Percentiles rank a stretch among this genome's conserved stretches.
Evolutionary conservation across 1,139 yeast species (phyloP).

Genomic region (Petasospora fabianii): DNA sequence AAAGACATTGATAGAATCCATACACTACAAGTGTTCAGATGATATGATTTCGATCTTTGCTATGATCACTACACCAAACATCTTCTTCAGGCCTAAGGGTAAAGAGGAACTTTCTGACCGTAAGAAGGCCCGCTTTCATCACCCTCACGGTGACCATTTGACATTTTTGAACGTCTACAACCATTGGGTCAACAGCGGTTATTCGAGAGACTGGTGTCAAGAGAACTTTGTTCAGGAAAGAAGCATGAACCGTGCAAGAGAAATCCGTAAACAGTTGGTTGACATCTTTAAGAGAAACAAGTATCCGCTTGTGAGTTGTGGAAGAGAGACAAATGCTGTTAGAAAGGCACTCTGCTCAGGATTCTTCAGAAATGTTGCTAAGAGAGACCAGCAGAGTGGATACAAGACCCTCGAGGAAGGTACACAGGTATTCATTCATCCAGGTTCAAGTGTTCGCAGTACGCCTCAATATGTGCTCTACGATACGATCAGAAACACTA

Average conservation of each 20-base stretch:
- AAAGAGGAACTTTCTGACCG: conserved; percentile 76
- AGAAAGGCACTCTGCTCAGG: conserved; percentile 81
- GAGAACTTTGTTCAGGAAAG: conserved; percentile 81
- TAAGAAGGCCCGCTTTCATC: conserved; percentile 69
- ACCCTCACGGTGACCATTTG: conserved; percentile 81
- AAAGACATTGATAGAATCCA: conserved; percentile 72
- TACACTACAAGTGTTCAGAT: conserved; percentile 71
- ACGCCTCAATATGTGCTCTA: conserved; percentile 78
- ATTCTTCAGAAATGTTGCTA: conserved; percentile 80
- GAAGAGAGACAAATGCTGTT: conserved; percentile 57
- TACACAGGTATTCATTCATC: conserved; percentile 82
- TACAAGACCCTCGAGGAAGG: conserved; percentile 75
- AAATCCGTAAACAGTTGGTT: conserved; percentile 69
- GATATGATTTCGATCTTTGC: conserved; percentile 85
- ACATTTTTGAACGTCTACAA: conserved; percentile 79
- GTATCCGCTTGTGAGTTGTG: conserved; percentile 55
- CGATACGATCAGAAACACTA: conserved; percentile 76
- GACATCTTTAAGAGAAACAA: conserved; percentile 57
- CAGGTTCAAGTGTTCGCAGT: conserved; percentile 77
- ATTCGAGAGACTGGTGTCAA: conserved; percentile 71
- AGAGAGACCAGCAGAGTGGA: conserved; percentile 71
- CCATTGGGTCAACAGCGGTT: conserved; percentile 66
- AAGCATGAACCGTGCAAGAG: conserved; percentile 71
- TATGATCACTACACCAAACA: conserved; percentile 84
- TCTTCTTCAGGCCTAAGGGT: conserved; percentile 82